Evolutionary conservation across 2,329 filamentous ascomycete genomes (phyloP), one percentile per base, ranked within the genome.

Genomic region (Colletotrichum echinochloae): DNA sequence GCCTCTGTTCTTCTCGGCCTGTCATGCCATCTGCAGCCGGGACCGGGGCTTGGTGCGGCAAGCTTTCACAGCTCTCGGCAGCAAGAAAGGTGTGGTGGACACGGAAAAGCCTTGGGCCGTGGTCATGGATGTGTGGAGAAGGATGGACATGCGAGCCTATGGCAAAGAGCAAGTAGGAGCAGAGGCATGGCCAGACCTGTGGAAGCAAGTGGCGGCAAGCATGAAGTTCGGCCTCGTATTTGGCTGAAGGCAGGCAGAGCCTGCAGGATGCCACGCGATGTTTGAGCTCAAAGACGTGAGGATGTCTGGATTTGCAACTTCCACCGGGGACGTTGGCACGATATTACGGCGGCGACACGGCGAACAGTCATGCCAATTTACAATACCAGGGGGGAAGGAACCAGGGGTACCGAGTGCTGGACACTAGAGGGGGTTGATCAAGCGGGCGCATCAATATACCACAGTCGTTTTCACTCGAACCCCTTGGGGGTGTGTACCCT

Each of bases 41-140:
- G 71, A 73, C 41, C 60, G 71, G 44, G 71, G 71, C 41, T 35
- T 73, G 35, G 71, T 71, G n/a, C 61, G 71, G 30, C 71, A 73
- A 44, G 71, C 71, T 9, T 73, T 73, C 20, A 68, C 71, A 14
- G 69, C 71, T 3, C 60, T 73, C 5, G 69, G 70, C 28, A 39
- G 39, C 39, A 61, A 62, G 18, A 73, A 62, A n/a, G 71, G 69
- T 3, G 65, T 52, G 5, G 69, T 69, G n/a, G 65, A 71, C 48
- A 68, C 69, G 35, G 65, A 68, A 8, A 72, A 68, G 54, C 69
- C 71, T 14, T 73, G 71, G 69, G 64, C 62, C 35, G 71, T 73
- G 18, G 52, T 73, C 28, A 55, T 66, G 39, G 71, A 72, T 30
- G 61, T 73, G 30, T 73, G 71, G 71, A 59, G 69, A 28, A 60